These are phyloP conservation scores for Rhododendron ovatum DNA, from an alignment of 148 eudicot genomes.

Conservation along the genomic window DNA sequence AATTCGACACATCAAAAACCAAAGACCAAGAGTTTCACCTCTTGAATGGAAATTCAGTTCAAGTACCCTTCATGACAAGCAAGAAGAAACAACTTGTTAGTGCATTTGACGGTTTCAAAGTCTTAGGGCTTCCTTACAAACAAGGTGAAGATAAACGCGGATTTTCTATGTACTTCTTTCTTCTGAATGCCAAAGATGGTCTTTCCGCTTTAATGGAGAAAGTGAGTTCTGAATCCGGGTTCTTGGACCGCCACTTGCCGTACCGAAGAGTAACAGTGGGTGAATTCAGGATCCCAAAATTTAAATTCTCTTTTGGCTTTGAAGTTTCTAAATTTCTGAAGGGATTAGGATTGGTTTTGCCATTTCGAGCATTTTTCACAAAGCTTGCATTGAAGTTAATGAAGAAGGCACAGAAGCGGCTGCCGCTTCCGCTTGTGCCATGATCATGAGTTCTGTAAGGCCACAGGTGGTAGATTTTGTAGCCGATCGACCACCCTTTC, in stretches of 20 bases:
- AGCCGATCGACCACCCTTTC: constrained; percentile 88
- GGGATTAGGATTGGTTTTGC: constrained; percentile 47
- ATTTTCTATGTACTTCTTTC: neutral
- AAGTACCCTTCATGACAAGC: too few species aligned
- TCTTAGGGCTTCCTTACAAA: too few species aligned
- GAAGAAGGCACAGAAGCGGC: constrained; percentile 99
- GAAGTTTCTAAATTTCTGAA: constrained; percentile 67
- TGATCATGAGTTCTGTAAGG: constrained; percentile 9
- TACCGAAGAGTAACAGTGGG: constrained; percentile 39
- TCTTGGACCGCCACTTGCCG: constrained; percentile 52
- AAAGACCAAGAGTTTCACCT: too few species aligned
- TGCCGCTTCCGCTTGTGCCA: constrained; percentile 55
- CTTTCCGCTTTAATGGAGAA: constrained; percentile 47
- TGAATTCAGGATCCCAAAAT: constrained; percentile 58
- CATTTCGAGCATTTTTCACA: constrained; percentile 74
- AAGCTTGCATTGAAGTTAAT: constrained; percentile 71
- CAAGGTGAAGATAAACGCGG: too few species aligned
- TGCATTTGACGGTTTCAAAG: too few species aligned
- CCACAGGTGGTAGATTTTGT: constrained; percentile 54
- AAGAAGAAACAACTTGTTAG: accelerated
- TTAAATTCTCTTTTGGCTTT: constrained; percentile 70
- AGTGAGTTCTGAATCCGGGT: constrained; percentile 44
- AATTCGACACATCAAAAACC: constrained; percentile 51
- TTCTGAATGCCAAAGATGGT: constrained; percentile 65
- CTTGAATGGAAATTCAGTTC: too few species aligned